Evolutionary conservation across 1,284 basidiomycete genomes (phyloP), one percentile per base, ranked within the genome.

Genomic region (Irpex sp.): DNA sequence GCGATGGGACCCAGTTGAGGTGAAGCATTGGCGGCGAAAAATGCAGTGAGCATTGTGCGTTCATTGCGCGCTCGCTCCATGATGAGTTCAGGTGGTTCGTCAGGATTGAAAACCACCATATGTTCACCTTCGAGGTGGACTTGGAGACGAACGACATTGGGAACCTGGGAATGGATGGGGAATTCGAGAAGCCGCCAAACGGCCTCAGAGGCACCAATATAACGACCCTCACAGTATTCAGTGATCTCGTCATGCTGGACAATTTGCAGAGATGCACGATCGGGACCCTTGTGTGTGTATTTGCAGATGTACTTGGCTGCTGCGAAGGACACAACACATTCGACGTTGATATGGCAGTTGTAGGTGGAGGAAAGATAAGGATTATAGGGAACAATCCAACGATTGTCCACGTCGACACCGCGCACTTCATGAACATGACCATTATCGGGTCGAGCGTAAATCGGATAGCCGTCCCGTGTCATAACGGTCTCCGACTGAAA

Each of bases 271-370:
- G 74, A 71, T 0, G 72, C 72, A 1, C 71, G 66, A 66, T 82
- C 79, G 33, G 64, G 59, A 0, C 82, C 81, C 63, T 83, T 83
- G 59, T 78, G 72, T 35, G 80, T 71, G 62, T 82, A 82, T 61
- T 82, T 82, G 10, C 12, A 12, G 39, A 45, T 45, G n/a, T 45
- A 45, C 39, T 45, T 45, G 39, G 39, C 39, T 12, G 39, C 39
- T 12, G 39, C 39, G n/a, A 80, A 61, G 0, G 68, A 70, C 4
- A 69, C 62, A 1, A 67, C 70, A 55, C 75, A 73, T 59, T 81
- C 77, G 0, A 79, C 65, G 62, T 85, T 83, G 63, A 83, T 80
- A 62, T 85, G 82, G 60, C 80, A 81, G 23, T 75, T 47, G 55
- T 73, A 79, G 14, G 67, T 63, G 1, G 65, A 61, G 3, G 62